These are phyloP conservation scores for Fusarium veterinarium DNA, from an alignment of 2,329 filamentous ascomycete genomes.

Conservation along the genomic window DNA sequence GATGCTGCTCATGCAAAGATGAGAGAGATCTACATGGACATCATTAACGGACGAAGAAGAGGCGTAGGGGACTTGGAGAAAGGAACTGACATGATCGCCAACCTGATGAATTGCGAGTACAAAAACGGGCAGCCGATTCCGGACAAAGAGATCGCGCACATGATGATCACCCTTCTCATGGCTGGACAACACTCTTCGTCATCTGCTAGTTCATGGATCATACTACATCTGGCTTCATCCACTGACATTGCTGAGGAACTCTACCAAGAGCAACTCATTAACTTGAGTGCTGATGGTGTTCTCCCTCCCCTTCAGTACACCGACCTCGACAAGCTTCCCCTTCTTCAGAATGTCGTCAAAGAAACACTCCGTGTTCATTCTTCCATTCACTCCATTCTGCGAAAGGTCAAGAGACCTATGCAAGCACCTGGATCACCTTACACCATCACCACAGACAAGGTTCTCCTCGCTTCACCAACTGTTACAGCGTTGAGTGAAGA, in stretches of 20 bases:
- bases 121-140: slow-evolving; percentile 77
- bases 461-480: slow-evolving; percentile 57
- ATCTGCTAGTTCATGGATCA: slow-evolving; percentile 81
- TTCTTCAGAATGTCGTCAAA: slow-evolving; percentile 74
- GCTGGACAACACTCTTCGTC: slow-evolving; percentile 85
- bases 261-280: slow-evolving; percentile 71
- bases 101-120: slow-evolving; percentile 81
- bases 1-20: slow-evolving; percentile 78
- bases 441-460: slow-evolving; percentile 64
- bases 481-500: slow-evolving; percentile 61
- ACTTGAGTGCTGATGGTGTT: slow-evolving; percentile 59
- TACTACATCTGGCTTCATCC: slow-evolving; percentile 76
- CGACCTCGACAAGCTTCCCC: slow-evolving; percentile 68
- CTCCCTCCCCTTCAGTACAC: slow-evolving; percentile 69
- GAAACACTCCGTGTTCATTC: slow-evolving; percentile 78
- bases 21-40: slow-evolving; percentile 75
- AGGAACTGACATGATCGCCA: slow-evolving; percentile 78
- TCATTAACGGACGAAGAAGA: slow-evolving; percentile 72
- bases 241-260: slow-evolving; percentile 78
- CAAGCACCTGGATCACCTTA: slow-evolving; percentile 67
- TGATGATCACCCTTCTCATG: slow-evolving; percentile 90
- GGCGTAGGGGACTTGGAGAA: slow-evolving; percentile 53
- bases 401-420: slow-evolving; percentile 76
- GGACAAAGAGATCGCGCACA: slow-evolving; percentile 82
- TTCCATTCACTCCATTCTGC: slow-evolving; percentile 79